Evolutionary conservation across 495 filamentous ascomycete species (phyloP), one percentile per base, ranked within the genome.

Genomic region (Pyrenula massariospora): DNA sequence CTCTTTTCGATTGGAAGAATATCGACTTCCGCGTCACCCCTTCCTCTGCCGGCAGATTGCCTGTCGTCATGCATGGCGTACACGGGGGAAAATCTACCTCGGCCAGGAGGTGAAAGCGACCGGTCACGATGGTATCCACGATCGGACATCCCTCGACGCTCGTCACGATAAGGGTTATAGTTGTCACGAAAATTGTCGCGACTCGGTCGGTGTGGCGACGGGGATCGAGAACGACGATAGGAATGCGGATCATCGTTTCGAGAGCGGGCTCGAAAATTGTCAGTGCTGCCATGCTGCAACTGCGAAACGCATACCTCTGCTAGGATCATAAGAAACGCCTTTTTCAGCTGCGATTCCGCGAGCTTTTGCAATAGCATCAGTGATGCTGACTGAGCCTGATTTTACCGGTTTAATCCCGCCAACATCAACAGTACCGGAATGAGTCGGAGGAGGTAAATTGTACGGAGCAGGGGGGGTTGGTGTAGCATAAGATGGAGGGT

Each of bases 1-100:
- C 77, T 81, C 3, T 84, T 84, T 60, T 93, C 88, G 57, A 93
- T 87, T 54, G 80, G 73, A 53, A 93, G 85, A 1, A 81, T 81
- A 63, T 93, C 88, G 10, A 75, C 73, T 57, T 85, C 82, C 52
- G 86, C 85, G 52, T 77, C 73, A 36, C 77, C 73, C 58, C 73
- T 75, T 50, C 73, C 71, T 12, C 77, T 60, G 19, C 57, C 58
- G 12, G 74, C 61, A 11, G 83, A 81, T 8, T 79, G 81, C 49
- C 84, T 72, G 25, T 83, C 75, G 50, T 79, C 58, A 19, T 55
- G 54, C 54, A 57, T 59, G 21, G 64, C 66, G 31, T 68, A 72
- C n/a, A 66, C 68, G 1, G 72, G 70, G 0, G 78, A 80, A 58
- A 81, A 83, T 2, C 66, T 67, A 24, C 67, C 68, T 15, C 67